A percentile compares a stretch with the other conserved stretches of the same genome.
Conservation (phyloP, 768 basidiomycete species). For the Daedalea quercina region DNA sequence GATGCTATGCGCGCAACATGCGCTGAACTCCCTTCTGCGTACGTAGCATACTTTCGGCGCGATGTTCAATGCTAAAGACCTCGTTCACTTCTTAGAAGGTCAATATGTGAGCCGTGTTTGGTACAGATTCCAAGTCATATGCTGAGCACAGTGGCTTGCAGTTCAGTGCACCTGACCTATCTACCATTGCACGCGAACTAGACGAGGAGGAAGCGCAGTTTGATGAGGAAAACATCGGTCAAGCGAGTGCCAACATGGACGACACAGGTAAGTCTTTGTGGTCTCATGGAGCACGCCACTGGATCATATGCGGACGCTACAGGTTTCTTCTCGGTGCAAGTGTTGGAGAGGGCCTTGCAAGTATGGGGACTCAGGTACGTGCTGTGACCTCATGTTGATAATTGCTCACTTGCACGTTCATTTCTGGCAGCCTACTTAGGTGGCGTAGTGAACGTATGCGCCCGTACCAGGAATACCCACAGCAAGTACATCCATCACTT, state of each 20-base stretch:
- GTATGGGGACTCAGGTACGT: constrained; percentile 78
- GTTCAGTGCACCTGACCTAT: constrained; percentile 79
- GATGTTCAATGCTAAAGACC: not conserved
- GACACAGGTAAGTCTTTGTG: constrained; percentile 61
- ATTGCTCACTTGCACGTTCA: not conserved
- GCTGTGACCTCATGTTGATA: not conserved
- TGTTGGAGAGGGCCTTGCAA: constrained; percentile 75
- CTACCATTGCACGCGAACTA: constrained; percentile 61
- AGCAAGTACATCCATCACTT: constrained; percentile 40
- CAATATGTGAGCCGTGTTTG: constrained; percentile 34
- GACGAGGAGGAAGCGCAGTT: constrained; percentile 62
- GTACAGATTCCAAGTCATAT: not conserved
- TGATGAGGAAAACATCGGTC: constrained; percentile 37
- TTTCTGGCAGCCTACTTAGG: constrained; percentile 54
- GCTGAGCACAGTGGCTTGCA: constrained; percentile 21
- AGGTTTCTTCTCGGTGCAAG: constrained; percentile 93
- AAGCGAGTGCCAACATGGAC: constrained; percentile 77
- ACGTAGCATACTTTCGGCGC: constrained; percentile 20
- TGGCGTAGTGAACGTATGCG: constrained; percentile 86
- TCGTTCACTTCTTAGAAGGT: constrained; percentile 29
- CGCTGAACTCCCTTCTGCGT: constrained; percentile 78
- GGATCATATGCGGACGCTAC: not conserved
- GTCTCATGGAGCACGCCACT: not conserved
- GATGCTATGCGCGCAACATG: constrained; percentile 85
- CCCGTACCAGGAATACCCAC: constrained; percentile 64